phyloP scores from a whole-genome alignment of 768 basidiomycete genomes.

The Mycena leptocephala region DNA sequence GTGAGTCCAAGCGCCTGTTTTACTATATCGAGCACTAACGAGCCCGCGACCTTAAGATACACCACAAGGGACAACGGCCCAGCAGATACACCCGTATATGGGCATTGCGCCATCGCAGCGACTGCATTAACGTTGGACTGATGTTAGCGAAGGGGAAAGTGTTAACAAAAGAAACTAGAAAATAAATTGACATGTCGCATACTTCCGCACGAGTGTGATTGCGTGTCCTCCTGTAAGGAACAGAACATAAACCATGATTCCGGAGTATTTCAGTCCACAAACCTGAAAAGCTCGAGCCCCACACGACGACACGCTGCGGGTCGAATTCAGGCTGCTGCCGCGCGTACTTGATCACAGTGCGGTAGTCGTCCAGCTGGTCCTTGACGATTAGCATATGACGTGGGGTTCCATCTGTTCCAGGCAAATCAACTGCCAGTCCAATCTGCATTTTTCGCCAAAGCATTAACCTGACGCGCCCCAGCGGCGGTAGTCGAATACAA shows the following conservation, averaged over 20 bases:
- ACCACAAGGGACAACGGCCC: constrained; percentile 23
- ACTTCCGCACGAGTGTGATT: constrained; percentile 49
- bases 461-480: constrained; percentile 54
- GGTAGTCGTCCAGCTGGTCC: constrained; percentile 57
- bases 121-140: constrained; percentile 45
- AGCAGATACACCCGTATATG: constrained; percentile 44
- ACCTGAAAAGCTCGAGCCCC: constrained; percentile 47
- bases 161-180: not conserved
- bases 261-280: not conserved
- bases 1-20: constrained; percentile 43
- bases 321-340: constrained; percentile 49
- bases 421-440: not conserved
- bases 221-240: constrained; percentile 46
- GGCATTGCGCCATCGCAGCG: constrained; percentile 53
- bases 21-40: constrained; percentile 42
- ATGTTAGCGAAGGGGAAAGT: not conserved
- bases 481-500: constrained; percentile 57
- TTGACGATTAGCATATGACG: constrained; percentile 44
- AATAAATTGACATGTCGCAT: not conserved
- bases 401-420: constrained; percentile 49
- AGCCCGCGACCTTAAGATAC: constrained; percentile 37
- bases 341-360: constrained; percentile 52
- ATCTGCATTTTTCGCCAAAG: not conserved
- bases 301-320: constrained; percentile 48
- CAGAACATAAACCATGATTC: not conserved